Conservation (phyloP, 1,284 basidiomycete genomes). For the Apiotrichum laibachii region DNA sequence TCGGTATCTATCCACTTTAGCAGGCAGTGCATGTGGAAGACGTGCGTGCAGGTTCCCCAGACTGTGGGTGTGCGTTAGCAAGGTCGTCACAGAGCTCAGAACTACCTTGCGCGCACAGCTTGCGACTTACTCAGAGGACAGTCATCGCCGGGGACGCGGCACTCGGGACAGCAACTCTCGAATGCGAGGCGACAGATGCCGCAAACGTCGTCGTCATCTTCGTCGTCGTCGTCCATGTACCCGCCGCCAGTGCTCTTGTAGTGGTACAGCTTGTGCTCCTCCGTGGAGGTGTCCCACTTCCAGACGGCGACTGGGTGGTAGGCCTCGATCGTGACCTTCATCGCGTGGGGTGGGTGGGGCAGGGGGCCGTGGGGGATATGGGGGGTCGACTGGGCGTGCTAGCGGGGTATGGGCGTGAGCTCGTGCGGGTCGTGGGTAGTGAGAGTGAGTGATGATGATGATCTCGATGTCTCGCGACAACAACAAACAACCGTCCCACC, state of each 20-base stretch:
- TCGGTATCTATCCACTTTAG: slow-evolving; percentile 88
- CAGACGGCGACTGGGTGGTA: slow-evolving; percentile 49
- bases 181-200: slow-evolving; percentile 89
- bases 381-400: too few species aligned
- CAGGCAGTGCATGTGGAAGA: slow-evolving; percentile 93
- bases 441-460: too few species aligned
- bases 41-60: slow-evolving; percentile 92
- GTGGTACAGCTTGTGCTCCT: slow-evolving; percentile 43
- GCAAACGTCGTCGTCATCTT: slow-evolving; percentile 81
- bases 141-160: slow-evolving; percentile 93
- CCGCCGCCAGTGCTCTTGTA: background rate
- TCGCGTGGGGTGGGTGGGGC: slow-evolving; percentile 10
- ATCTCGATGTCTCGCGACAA: too few species aligned
- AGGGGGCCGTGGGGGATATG: background rate
- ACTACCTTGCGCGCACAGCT: too few species aligned
- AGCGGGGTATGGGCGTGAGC: too few species aligned
- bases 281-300: slow-evolving; percentile 49
- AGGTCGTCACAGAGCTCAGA: background rate
- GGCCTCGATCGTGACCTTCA: slow-evolving; percentile 48
- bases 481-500: too few species aligned
- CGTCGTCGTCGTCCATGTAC: slow-evolving; percentile 55
- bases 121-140: slow-evolving; percentile 79
- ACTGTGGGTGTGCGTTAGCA: slow-evolving; percentile 52
- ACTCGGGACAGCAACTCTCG: slow-evolving; percentile 87
- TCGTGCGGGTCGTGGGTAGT: too few species aligned